Base-by-base conservation (phyloP, 73 alveolate species). In the Tetrahymena malaccensis region DNA sequence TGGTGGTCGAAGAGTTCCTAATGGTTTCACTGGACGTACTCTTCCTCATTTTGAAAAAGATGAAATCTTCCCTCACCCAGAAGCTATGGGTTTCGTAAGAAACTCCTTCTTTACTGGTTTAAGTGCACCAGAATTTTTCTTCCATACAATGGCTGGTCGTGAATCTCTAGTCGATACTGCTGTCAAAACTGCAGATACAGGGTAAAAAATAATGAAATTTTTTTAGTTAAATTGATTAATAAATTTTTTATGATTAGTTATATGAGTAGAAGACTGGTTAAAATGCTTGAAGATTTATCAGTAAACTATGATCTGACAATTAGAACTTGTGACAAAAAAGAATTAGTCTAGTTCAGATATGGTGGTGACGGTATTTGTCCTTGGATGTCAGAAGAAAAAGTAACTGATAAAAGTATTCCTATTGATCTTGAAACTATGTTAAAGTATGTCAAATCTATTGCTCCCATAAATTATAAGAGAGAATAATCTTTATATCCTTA, bases 141-240 rank as follows among this genome's bases (percentile, higher is more conserved):
- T 99, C 98, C 99, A 99, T 96, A 99, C 99, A 93, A 99, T 99
- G 99, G 99, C 99, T 22, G 99, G 99, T 33, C 96, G 99, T 96
- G 99, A 99, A 97, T 99, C 99, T n/a, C 98, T 99, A 34, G 99
- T 99, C 50, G 99, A 99, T 98, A 99, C 99, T 34, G 99, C 99
- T 34, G 99, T 99, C 85, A 99, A 99, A 96, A 99, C 99, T 43
- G 98, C 99, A 25, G 99, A 99, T 94, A 99, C 99, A 22, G 99
- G 99, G 94, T 94, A 83, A 13, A n/a, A n/a, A 85, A 43, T n/a
- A 11, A 0, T 43, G n/a, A n/a, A n/a, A n/a, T 85, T n/a, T 8
- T 43, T 4, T 0, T n/a, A 27, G n/a, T 16, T 7, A 21, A 11
- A 21, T 21, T 27, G 12, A 70, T 27, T 4, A 70, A 1, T 70